Evolutionary conservation across 441 rosid genomes (phyloP).

Genomic region (Metrosideros polymorpha): DNA sequence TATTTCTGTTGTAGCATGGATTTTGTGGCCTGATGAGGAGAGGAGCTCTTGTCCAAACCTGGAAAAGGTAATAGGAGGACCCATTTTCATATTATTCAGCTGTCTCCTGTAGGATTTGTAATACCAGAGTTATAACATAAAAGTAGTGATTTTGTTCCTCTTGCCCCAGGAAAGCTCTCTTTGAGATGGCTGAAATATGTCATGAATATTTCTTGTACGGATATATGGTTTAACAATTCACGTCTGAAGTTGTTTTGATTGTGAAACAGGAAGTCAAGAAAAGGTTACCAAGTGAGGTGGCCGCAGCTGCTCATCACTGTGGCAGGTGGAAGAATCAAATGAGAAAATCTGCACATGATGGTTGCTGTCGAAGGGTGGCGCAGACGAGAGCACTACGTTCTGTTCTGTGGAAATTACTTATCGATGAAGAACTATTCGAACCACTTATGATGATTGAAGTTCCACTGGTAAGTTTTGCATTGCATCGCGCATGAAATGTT

Average conservation of each 20-base stretch:
- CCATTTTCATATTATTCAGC: neutral
- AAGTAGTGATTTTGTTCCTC: neutral
- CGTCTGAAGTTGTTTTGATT: slow-evolving; percentile 20
- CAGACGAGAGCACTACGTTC: slow-evolving; percentile 69
- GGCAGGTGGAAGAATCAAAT: slow-evolving; percentile 98
- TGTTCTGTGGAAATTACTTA: slow-evolving; percentile 86
- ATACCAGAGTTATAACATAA: neutral
- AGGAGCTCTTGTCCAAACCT: slow-evolving; percentile 77
- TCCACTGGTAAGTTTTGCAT: slow-evolving; percentile 61
- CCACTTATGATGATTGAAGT: slow-evolving; percentile 64
- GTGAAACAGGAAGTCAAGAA: slow-evolving; percentile 74
- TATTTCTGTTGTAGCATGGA: slow-evolving; percentile 76
- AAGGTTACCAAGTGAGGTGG: slow-evolving; percentile 76
- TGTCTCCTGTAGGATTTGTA: neutral
- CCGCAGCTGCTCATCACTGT: slow-evolving; percentile 80
- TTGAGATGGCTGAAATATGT: neutral
- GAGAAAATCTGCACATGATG: slow-evolving; percentile 90
- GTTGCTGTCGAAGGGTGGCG: slow-evolving; percentile 94
- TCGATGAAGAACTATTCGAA: slow-evolving; percentile 69
- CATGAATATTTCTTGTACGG: neutral
- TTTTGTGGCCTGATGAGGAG: slow-evolving; percentile 99
- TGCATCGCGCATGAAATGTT: neutral
- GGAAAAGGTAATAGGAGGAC: slow-evolving; percentile 58
- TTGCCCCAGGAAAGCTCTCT: neutral
- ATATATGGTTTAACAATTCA: neutral